These are phyloP conservation scores for Ciborinia camelliae DNA, from an alignment of 2,329 filamentous ascomycete species.

Conservation along the genomic window DNA sequence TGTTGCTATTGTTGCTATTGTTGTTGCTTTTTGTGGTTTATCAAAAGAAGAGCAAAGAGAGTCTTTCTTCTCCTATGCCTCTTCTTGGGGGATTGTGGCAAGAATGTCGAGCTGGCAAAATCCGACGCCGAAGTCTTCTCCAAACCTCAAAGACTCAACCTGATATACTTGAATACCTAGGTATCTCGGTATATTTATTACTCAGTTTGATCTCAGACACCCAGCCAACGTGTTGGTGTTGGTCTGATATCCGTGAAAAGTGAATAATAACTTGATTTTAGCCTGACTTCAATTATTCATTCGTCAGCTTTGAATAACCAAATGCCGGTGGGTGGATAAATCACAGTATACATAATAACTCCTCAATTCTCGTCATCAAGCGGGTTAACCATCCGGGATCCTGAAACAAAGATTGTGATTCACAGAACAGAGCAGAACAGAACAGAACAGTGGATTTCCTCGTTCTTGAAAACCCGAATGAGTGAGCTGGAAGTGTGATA, in stretches of 20 bases:
- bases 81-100: background rate
- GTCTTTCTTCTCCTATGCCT: background rate
- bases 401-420: background rate
- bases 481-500: background rate
- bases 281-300: too few relatives aligned
- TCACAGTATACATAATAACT: background rate
- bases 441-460: background rate
- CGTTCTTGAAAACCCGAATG: background rate
- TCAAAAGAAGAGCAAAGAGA: background rate
- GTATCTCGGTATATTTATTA: too few relatives aligned
- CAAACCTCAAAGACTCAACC: background rate
- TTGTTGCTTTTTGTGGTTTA: too few relatives aligned
- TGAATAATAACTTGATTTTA: too few relatives aligned
- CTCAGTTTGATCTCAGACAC: background rate
- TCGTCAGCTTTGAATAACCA: background rate
- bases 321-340: background rate
- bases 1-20: too few relatives aligned
- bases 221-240: background rate
- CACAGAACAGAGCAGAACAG: background rate
- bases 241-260: background rate
- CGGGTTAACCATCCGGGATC: too few relatives aligned
- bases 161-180: background rate
- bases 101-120: background rate
- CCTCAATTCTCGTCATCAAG: background rate
- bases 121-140: background rate